A percentile compares a stretch with the other conserved stretches of the same genome.
phyloP scores from a whole-genome alignment of 768 basidiomycete species.

The Cantharellus cinnabarinus region DNA sequence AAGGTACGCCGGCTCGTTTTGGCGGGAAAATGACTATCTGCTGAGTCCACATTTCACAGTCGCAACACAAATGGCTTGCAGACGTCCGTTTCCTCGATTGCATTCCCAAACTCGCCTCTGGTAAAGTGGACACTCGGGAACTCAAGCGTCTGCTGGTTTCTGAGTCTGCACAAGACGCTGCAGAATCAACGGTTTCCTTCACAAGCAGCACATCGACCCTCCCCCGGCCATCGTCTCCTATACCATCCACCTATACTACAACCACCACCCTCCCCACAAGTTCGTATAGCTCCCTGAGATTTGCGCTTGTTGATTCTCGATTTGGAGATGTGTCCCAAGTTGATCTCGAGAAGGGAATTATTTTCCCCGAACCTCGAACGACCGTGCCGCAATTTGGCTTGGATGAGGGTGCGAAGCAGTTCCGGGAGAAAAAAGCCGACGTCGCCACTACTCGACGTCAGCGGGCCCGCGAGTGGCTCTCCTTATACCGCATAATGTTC shows the following conservation, averaged over 20 bases:
- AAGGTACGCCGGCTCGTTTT: not conserved
- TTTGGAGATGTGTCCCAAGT: too few relatives aligned
- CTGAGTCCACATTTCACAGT: not conserved
- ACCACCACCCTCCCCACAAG: too few relatives aligned
- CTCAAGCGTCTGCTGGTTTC: not conserved
- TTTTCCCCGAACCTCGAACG: too few relatives aligned
- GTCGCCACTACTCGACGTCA: not conserved
- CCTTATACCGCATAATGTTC: not conserved
- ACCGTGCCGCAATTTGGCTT: not conserved
- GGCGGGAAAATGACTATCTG: not conserved
- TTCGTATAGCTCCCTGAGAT: too few relatives aligned
- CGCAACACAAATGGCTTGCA: conserved; percentile 36
- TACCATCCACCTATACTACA: too few relatives aligned
- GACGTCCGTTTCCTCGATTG: conserved; percentile 34
- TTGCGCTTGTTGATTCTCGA: too few relatives aligned
- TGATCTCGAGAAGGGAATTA: too few relatives aligned
- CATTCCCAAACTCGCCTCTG: conserved; percentile 46
- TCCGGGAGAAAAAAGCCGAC: not conserved
- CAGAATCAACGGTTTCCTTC: too few relatives aligned
- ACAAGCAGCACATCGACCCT: too few relatives aligned
- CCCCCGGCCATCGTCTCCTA: too few relatives aligned
- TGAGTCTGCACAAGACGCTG: not conserved
- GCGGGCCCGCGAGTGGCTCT: not conserved
- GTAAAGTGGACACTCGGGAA: conserved; percentile 13
- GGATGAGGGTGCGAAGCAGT: not conserved